Evolutionary conservation across 495 filamentous ascomycete genomes (phyloP).

Genomic region (Daldinia decipiens): DNA sequence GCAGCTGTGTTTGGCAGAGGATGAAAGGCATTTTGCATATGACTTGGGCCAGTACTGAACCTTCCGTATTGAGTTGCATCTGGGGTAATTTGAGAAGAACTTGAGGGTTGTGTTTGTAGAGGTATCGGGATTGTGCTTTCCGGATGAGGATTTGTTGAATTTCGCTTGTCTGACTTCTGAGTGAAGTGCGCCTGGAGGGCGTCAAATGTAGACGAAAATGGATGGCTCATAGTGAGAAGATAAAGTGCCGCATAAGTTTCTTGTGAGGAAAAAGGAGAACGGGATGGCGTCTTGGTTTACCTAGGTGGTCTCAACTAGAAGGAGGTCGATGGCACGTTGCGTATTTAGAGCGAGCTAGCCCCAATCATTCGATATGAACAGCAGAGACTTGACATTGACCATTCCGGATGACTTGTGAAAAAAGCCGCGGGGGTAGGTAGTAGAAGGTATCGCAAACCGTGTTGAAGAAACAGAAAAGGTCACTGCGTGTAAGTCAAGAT

Average conservation of each 20-base stretch:
- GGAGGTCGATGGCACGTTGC: neutral
- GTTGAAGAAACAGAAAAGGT: neutral
- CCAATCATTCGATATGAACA: constrained; percentile 24
- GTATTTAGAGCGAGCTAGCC: constrained; percentile 26
- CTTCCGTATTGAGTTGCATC: neutral
- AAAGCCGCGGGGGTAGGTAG: neutral
- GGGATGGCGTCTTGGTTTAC: neutral
- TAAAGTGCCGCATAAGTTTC: neutral
- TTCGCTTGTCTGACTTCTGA: constrained; percentile 17
- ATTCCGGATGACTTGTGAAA: constrained; percentile 17
- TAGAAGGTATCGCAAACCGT: neutral
- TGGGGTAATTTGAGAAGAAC: neutral
- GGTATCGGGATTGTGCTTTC: neutral
- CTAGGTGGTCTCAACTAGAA: neutral
- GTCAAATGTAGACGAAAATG: constrained; percentile 39
- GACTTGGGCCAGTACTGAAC: neutral
- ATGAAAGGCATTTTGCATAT: neutral
- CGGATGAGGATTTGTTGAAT: constrained; percentile 5
- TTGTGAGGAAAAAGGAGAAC: constrained; percentile 2
- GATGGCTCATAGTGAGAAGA: constrained; percentile 38
- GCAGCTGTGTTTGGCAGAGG: constrained; percentile 1
- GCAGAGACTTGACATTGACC: constrained; percentile 1
- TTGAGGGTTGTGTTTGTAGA: constrained; percentile 9
- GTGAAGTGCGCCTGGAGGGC: constrained; percentile 46
- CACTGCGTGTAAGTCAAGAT: constrained; percentile 9